Evolutionary conservation across 257 asterid genomes (phyloP).

Genomic region (Vinca minor): DNA sequence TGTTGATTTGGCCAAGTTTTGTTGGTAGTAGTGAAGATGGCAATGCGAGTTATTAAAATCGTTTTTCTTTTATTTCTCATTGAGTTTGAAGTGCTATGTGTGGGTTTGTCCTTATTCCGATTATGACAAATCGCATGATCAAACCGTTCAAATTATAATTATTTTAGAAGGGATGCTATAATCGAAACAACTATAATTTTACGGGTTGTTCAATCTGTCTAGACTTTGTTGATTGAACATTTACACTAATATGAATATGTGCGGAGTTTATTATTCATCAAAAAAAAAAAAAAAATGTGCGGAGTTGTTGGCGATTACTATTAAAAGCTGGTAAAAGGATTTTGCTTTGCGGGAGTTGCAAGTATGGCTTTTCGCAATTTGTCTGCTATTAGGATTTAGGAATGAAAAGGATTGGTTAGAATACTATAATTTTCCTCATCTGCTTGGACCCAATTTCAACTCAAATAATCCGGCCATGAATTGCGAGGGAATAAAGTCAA

Average conservation of each 20-base stretch:
- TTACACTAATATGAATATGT: no score
- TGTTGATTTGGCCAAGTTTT: constrained; percentile 8
- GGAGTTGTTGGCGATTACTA: no score
- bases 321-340: no score
- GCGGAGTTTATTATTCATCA: no score
- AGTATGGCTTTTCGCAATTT: constrained; percentile 30
- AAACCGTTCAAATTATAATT: no score
- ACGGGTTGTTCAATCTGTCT: no score
- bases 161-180: no score
- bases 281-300: no score
- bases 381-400: constrained; percentile 7
- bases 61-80: background rate
- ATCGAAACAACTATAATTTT: no score
- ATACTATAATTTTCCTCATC: background rate
- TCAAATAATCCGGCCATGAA: background rate
- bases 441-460: background rate
- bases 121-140: no score
- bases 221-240: no score
- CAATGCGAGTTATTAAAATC: background rate
- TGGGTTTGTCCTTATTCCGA: no score
- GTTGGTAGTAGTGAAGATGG: constrained; percentile 4
- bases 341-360: constrained; percentile 35
- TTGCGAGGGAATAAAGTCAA: constrained; percentile 16
- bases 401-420: background rate
- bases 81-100: background rate